These are phyloP conservation scores for Micractinium conductrix DNA, from an alignment of 139 green algal species.

Conservation along the genomic window DNA sequence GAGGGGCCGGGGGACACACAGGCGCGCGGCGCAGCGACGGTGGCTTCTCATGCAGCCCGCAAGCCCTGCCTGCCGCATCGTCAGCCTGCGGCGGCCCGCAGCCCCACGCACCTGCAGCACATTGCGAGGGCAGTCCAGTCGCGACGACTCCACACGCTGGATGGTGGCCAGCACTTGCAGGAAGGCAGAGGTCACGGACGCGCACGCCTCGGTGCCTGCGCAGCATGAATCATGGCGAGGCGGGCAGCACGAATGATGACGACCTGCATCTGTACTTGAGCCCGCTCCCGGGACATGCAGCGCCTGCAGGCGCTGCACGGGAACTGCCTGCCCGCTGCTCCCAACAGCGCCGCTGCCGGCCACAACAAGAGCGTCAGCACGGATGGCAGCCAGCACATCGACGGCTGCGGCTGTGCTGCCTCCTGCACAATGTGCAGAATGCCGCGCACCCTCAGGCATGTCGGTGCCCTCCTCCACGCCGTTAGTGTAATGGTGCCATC, in stretches of 20 bases:
- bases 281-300: too few relatives aligned
- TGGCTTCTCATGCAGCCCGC: too few relatives aligned
- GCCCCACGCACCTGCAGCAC: slow-evolving; percentile 58
- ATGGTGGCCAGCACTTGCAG: slow-evolving; percentile 88
- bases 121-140: slow-evolving; percentile 65
- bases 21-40: neutral
- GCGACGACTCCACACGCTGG: slow-evolving; percentile 69
- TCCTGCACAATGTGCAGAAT: neutral
- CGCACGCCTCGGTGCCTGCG: slow-evolving; percentile 88
- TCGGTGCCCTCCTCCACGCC: slow-evolving; percentile 50
- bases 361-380: neutral
- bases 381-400: too few relatives aligned
- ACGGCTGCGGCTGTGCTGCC: neutral
- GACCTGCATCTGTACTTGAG: too few relatives aligned
- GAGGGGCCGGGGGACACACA: neutral
- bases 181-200: slow-evolving; percentile 93
- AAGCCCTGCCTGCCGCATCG: too few relatives aligned
- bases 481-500: slow-evolving; percentile 87
- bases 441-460: slow-evolving; percentile 55
- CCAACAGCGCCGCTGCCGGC: too few relatives aligned
- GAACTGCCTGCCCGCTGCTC: too few relatives aligned
- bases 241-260: too few relatives aligned
- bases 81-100: too few relatives aligned
- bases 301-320: too few relatives aligned
- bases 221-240: too few relatives aligned